These are phyloP conservation scores for Claviceps digitariae DNA, from an alignment of 2,329 filamentous ascomycete genomes.

Conservation along the genomic window DNA sequence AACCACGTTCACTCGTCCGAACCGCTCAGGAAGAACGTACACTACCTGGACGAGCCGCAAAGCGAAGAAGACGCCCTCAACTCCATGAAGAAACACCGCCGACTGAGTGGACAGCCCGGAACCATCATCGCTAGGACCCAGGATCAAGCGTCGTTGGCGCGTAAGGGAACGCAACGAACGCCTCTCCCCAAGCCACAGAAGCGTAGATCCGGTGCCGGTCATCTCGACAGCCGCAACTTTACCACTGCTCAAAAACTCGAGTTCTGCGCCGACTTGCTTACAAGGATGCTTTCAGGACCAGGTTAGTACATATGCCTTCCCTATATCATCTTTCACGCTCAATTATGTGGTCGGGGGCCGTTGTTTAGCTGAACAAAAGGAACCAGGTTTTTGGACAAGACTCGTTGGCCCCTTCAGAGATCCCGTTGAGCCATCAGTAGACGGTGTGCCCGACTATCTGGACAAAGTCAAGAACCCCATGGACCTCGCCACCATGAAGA, in stretches of 20 bases:
- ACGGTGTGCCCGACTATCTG: constrained; percentile 48
- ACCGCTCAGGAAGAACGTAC: constrained; percentile 30
- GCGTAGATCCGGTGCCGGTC: constrained; percentile 19
- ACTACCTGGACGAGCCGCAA: constrained; percentile 23
- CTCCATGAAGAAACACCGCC: constrained; percentile 27
- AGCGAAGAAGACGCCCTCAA: constrained; percentile 7
- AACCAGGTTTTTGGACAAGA: constrained; percentile 50
- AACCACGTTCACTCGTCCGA: constrained; percentile 8
- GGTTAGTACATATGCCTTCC: constrained; percentile 23
- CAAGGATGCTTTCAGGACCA: constrained; percentile 48
- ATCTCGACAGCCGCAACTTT: constrained; percentile 19
- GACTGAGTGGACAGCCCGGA: constrained; percentile 16
- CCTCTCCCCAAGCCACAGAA: constrained; percentile 23
- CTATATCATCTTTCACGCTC: not conserved
- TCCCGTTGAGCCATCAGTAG: constrained; percentile 40
- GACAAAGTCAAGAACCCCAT: constrained; percentile 47
- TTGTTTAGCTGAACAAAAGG: not conserved
- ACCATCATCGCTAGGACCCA: constrained; percentile 6
- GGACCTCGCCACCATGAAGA: constrained; percentile 47
- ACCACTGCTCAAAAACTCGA: constrained; percentile 33
- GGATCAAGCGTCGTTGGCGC: constrained; percentile 14
- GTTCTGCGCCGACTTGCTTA: constrained; percentile 44
- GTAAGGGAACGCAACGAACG: constrained; percentile 14
- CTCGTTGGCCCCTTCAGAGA: constrained; percentile 49
- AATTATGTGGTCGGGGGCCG: not conserved